These are phyloP conservation scores for Hanseniaspora lindneri DNA, from an alignment of 805 yeast genomes.

Conservation along the genomic window DNA sequence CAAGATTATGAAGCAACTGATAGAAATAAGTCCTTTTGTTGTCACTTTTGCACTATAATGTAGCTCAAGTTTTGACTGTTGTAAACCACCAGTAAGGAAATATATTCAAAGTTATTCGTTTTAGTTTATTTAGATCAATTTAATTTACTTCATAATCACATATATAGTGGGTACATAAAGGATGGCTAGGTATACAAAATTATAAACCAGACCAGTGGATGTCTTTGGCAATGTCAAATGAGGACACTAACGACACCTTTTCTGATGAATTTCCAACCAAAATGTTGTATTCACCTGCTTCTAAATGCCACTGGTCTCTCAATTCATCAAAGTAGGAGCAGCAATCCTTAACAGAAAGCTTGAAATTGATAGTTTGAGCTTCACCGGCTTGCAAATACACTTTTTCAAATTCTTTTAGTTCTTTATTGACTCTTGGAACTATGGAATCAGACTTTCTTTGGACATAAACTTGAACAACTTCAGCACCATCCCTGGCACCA, in stretches of 20 bases:
- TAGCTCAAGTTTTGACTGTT: too few relatives aligned
- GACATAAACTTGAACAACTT: slow-evolving; percentile 46
- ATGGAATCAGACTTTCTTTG: slow-evolving; percentile 26
- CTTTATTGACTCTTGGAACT: slow-evolving; percentile 43
- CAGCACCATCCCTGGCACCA: slow-evolving; percentile 40
- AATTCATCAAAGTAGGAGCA: slow-evolving; percentile 44
- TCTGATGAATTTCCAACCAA: slow-evolving; percentile 35
- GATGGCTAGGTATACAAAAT: too few relatives aligned
- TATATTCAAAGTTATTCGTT: too few relatives aligned
- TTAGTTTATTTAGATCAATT: too few relatives aligned
- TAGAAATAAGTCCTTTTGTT: background rate
- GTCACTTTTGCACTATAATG: slow-evolving; percentile 1
- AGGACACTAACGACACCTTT: background rate
- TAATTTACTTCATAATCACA: too few relatives aligned
- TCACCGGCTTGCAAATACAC: slow-evolving; percentile 37
- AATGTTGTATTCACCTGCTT: slow-evolving; percentile 41
- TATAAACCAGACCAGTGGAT: slow-evolving; percentile 21
- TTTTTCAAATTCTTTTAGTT: slow-evolving; percentile 48
- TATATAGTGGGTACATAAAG: too few relatives aligned
- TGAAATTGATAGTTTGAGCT: slow-evolving; percentile 29
- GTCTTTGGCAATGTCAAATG: slow-evolving; percentile 20
- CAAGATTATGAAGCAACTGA: slow-evolving; percentile 3
- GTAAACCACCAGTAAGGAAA: too few relatives aligned
- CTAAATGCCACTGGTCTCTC: slow-evolving; percentile 40
- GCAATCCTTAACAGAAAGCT: slow-evolving; percentile 37